Evolutionary conservation across 1,284 basidiomycete species (phyloP).

Genomic region (Inonotus obliquus): DNA sequence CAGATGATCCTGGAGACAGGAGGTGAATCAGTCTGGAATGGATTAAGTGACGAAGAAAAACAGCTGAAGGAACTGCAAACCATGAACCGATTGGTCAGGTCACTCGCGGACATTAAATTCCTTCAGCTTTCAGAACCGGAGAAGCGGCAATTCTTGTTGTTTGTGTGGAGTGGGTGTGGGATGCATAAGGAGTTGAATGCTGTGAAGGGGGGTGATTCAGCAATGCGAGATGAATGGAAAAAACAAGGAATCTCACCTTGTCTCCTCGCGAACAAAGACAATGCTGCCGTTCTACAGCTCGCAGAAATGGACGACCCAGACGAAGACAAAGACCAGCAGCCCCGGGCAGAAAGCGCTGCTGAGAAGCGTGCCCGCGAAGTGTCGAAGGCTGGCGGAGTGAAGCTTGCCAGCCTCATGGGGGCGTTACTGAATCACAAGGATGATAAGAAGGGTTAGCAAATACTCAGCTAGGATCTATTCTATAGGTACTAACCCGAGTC

Average conservation of each 20-base stretch:
- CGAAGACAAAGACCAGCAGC: too few relatives aligned
- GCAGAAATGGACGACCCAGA: slow-evolving; percentile 8
- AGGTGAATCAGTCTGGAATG: slow-evolving; percentile 17
- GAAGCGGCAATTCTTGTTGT: slow-evolving; percentile 15
- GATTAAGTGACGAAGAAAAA: slow-evolving; percentile 12
- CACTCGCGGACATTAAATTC: slow-evolving; percentile 21
- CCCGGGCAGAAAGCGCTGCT: slow-evolving; percentile 15
- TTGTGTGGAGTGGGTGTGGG: too few relatives aligned
- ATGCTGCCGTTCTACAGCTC: slow-evolving; percentile 20
- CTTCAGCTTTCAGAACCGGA: slow-evolving; percentile 17
- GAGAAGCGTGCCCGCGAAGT: slow-evolving; percentile 21
- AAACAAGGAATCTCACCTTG: slow-evolving; percentile 19
- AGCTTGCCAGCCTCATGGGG: slow-evolving; percentile 27
- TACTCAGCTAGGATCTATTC: slow-evolving; percentile 1
- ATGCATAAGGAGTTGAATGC: too few relatives aligned
- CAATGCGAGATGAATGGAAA: not conserved
- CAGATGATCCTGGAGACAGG: too few relatives aligned
- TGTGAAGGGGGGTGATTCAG: slow-evolving; percentile 15
- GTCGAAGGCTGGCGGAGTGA: slow-evolving; percentile 27
- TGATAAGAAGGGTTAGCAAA: slow-evolving; percentile 28
- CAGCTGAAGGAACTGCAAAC: not conserved
- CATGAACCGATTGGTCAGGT: slow-evolving; percentile 6
- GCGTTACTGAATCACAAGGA: slow-evolving; percentile 31
- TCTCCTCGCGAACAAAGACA: slow-evolving; percentile 29
- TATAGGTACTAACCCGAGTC: too few relatives aligned